Evolutionary conservation across 1,139 yeast genomes (phyloP).

Genomic region (Nadsonia commutata): DNA sequence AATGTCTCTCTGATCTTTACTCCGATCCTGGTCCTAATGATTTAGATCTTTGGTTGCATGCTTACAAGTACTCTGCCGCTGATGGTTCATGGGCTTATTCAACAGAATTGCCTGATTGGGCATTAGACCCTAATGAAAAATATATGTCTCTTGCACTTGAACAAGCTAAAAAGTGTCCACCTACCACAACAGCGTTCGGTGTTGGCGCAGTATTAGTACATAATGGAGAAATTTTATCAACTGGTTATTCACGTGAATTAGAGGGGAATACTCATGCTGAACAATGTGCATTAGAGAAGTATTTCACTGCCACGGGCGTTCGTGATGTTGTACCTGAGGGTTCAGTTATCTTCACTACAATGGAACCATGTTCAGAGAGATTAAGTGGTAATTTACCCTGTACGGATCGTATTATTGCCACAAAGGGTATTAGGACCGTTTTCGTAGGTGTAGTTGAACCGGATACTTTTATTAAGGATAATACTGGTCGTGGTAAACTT

Average conservation of each 20-base stretch:
- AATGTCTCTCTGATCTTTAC: conserved; percentile 60
- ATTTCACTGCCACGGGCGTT: conserved; percentile 29
- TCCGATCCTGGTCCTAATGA: conserved; percentile 85
- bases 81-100: conserved; percentile 57
- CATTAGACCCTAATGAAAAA: conserved; percentile 39
- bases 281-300: conserved; percentile 82
- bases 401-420: conserved; percentile 53
- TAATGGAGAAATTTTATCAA: conserved; percentile 48
- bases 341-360: conserved; percentile 77
- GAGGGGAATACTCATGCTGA: conserved; percentile 98
- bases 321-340: conserved; percentile 47
- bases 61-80: conserved; percentile 50
- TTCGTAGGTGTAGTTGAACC: conserved; percentile 94
- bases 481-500: conserved; percentile 46
- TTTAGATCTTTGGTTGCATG: conserved; percentile 80
- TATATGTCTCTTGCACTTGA: conserved; percentile 51
- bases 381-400: conserved; percentile 88
- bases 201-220: conserved; percentile 83
- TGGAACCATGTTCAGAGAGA: conserved; percentile 93
- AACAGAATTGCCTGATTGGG: conserved; percentile 84
- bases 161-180: conserved; percentile 70
- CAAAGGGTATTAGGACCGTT: conserved; percentile 49
- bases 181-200: conserved; percentile 75
- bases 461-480: conserved; percentile 67
- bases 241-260: conserved; percentile 82